A percentile compares a stretch with the other conserved stretches of the same genome.
Evolutionary conservation across 1,139 yeast species (phyloP).

Genomic region (Pichia terricola): DNA sequence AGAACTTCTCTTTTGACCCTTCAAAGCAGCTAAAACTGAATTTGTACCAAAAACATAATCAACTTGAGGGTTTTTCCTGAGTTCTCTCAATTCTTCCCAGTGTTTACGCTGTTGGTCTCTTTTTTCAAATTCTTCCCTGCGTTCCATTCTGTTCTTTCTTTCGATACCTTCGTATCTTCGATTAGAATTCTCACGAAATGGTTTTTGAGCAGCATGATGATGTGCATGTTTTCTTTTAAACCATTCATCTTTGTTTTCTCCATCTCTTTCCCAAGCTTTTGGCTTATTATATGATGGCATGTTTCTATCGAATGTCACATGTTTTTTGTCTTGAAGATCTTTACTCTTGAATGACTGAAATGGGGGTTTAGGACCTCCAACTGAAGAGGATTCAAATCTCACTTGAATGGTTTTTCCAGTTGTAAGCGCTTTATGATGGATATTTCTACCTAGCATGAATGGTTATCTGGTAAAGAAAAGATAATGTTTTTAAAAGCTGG

Average conservation of each 20-base stretch:
- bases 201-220: conserved; percentile 40
- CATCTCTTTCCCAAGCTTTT: conserved; percentile 54
- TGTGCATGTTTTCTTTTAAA: conserved; percentile 49
- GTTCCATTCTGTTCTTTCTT: conserved; percentile 4
- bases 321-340: not conserved
- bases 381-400: not conserved
- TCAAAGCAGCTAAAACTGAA: conserved; percentile 62
- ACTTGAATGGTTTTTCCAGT: not conserved
- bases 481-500: no score
- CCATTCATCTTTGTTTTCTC: conserved; percentile 44
- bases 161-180: conserved; percentile 8
- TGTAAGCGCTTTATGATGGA: not conserved
- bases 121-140: conserved; percentile 1
- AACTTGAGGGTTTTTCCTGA: conserved; percentile 34
- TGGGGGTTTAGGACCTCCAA: conserved; percentile 18
- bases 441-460: no score
- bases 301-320: conserved; percentile 32
- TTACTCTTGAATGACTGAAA: conserved; percentile 9
- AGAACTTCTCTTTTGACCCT: conserved; percentile 43
- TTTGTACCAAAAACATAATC: conserved; percentile 76
- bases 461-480: no score
- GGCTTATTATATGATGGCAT: conserved; percentile 30
- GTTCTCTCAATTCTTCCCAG: conserved; percentile 4
- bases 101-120: conserved; percentile 5
- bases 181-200: conserved; percentile 7